Base-by-base conservation (phyloP, 345 rosid genomes). In the Hibiscus mutabilis region DNA sequence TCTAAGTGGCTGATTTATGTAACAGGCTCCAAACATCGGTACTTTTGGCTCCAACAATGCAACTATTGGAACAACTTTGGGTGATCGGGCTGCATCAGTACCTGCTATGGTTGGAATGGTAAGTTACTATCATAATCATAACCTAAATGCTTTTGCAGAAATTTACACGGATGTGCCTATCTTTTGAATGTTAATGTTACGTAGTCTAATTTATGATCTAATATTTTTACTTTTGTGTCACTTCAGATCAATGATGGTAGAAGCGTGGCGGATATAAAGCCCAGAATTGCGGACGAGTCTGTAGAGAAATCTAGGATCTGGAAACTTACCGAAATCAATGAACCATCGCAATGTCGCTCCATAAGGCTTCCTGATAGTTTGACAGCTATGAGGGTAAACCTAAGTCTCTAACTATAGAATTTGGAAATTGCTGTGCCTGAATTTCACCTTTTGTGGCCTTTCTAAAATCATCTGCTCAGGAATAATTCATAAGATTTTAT, bases 261-360 rank as follows among this genome's bases (percentile, higher is more conserved):
- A 77, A 77, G 64, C 72, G 68, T 88, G 79, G 86, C 59, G 25
- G 86, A 90, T 57, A 85, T 72, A 68, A 88, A 92, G 74, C 91
- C 98, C 24, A 84, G 85, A 81, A 80, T 85, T 80, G 81, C 80
- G 31, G 89, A 90, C 29, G 87, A 88, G 77, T 71, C 86, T 2
- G n/a, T 74, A 63, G 96, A 81, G 71, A 86, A 87, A 72, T 80
- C 93, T 66, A 79, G 84, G 75, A 83, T 81, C 68, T 87, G 95
- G 91, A 85, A 88, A 76, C 76, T 74, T 61, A 90, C 84, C 66
- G 98, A 90, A 85, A 88, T 92, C 66, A 88, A 79, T 77, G 91
- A 92, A 75, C 80, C 85, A 74, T 82, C 87, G 18, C 96, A 87
- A 69, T 87, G 94, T 67, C 87, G 83, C 46, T 86, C 98, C 58